Percentiles rank a stretch among this genome's conserved stretches.
Conservation (phyloP, 306 rosid species). For the Pterocarpus santalinus region DNA sequence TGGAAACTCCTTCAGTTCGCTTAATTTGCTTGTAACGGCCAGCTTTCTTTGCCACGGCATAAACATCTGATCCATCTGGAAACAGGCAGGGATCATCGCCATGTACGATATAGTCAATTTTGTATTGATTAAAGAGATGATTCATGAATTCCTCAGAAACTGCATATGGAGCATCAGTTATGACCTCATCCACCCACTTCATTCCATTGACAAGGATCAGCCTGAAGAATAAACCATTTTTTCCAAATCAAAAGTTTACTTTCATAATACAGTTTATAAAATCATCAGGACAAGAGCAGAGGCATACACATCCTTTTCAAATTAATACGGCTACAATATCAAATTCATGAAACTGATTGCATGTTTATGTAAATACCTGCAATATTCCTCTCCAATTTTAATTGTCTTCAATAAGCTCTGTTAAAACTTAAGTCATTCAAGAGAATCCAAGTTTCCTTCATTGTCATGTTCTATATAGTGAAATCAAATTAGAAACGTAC, state of each 20-base stretch:
- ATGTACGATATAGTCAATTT: constrained; percentile 92
- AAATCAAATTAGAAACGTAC: neutral
- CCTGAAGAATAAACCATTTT: constrained; percentile 58
- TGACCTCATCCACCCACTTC: constrained; percentile 99
- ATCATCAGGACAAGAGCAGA: constrained; percentile 1
- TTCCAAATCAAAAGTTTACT: constrained; percentile 3
- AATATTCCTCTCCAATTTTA: neutral
- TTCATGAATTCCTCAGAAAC: constrained; percentile 90
- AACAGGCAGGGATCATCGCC: constrained; percentile 99
- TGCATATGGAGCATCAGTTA: constrained; percentile 93
- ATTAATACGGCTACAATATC: constrained; percentile 18
- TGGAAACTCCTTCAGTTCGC: constrained; percentile 99
- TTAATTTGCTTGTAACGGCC: constrained; percentile 99
- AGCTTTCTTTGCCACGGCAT: constrained; percentile 92
- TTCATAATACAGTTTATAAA: constrained; percentile 24
- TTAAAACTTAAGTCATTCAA: neutral
- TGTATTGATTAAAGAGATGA: constrained; percentile 90
- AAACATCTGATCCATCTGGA: constrained; percentile 99
- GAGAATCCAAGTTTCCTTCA: constrained; percentile 24
- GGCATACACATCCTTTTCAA: neutral
- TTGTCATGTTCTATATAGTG: neutral
- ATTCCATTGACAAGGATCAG: constrained; percentile 92
- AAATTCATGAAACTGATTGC: constrained; percentile 24
- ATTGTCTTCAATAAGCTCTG: constrained; percentile 2
- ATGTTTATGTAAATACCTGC: constrained; percentile 1